phyloP scores from a whole-genome alignment of 805 yeast genomes.

The Candida incommunis region DNA sequence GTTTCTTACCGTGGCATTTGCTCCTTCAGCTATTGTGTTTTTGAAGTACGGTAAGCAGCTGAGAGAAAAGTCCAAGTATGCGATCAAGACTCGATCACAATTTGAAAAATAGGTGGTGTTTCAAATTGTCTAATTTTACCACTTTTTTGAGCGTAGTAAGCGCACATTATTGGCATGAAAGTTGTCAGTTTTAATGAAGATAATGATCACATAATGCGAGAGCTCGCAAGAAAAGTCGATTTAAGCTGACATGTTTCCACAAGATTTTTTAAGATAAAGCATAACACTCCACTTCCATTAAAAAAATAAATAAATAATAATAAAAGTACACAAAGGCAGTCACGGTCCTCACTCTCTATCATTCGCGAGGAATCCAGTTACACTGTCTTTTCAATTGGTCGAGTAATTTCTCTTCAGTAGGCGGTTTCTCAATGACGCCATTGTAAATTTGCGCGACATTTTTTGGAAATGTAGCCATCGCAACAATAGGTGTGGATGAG shows the following conservation, averaged over 20 bases:
- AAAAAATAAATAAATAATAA: no score
- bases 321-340: neutral
- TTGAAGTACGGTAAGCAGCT: neutral
- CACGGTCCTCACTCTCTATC: neutral
- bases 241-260: no score
- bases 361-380: constrained; percentile 1
- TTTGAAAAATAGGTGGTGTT: no score
- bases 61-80: neutral
- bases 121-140: no score
- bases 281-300: neutral
- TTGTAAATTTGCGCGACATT: neutral
- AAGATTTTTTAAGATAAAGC: no score
- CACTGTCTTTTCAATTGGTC: neutral
- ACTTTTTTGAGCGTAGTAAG: no score
- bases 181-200: no score
- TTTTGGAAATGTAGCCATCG: constrained; percentile 48
- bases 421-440: neutral
- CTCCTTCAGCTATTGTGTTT: neutral
- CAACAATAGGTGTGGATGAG: constrained; percentile 61
- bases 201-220: no score
- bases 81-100: neutral
- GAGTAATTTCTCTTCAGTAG: neutral
- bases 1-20: neutral
- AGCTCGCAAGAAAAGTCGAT: no score
- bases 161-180: no score